A percentile compares a stretch with the other conserved stretches of the same genome.
Conservation (phyloP, 1,284 basidiomycete species). For the Rhodofomes roseus region DNA sequence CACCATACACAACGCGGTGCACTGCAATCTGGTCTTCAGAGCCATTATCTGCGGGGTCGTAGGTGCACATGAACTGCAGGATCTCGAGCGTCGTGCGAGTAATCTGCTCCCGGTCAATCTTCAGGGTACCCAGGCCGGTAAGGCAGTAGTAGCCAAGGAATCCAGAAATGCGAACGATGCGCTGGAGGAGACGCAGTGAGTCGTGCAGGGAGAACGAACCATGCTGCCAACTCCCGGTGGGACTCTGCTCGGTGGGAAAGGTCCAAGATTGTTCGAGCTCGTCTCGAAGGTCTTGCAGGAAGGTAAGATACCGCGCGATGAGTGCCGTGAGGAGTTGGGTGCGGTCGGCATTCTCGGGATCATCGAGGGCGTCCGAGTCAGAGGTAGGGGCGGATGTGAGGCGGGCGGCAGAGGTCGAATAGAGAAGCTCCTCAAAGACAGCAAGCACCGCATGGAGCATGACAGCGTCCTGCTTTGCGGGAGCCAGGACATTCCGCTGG, state of each 20-base stretch:
- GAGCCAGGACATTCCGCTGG: no score
- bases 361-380: no score
- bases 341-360: background rate
- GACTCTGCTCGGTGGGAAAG: no score
- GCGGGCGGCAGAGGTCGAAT: background rate
- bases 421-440: background rate
- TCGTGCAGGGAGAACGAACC: background rate
- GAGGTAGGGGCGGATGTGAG: no score
- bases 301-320: background rate
- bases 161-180: background rate
- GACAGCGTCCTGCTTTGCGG: background rate
- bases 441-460: background rate
- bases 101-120: background rate
- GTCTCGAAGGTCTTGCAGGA: background rate
- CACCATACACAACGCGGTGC: background rate
- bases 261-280: no score
- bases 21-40: background rate
- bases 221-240: background rate
- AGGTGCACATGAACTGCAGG: background rate
- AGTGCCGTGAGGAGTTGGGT: background rate
- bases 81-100: background rate
- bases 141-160: background rate
- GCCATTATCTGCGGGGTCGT: background rate
- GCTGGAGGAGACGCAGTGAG: background rate
- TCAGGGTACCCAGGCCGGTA: background rate